phyloP scores from a whole-genome alignment of 2,329 filamentous ascomycete species.

The Dothistroma pini region DNA sequence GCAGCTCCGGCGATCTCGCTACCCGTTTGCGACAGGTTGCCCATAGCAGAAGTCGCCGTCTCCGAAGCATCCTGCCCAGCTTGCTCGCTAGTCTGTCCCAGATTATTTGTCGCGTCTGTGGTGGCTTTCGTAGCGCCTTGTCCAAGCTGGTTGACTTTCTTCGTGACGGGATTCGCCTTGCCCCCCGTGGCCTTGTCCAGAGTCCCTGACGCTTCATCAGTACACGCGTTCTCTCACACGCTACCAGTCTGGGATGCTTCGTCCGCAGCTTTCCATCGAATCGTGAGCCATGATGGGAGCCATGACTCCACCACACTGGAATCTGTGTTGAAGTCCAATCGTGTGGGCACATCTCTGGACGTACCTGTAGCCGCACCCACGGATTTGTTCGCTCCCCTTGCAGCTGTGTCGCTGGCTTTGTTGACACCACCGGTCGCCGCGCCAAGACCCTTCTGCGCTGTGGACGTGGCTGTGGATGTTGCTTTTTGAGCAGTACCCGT shows the following conservation, averaged over 20 bases:
- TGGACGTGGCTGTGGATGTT: constrained; percentile 24
- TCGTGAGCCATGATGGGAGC: constrained; percentile 29
- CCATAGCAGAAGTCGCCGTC: constrained; percentile 28
- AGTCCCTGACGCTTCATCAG: constrained; percentile 22
- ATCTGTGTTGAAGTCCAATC: constrained; percentile 23
- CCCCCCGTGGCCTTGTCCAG: constrained; percentile 36
- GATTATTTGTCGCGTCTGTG: constrained; percentile 34
- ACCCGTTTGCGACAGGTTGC: constrained; percentile 29
- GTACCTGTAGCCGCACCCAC: constrained; percentile 31
- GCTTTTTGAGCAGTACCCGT: constrained; percentile 15
- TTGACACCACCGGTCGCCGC: constrained; percentile 26
- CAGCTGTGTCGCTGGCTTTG: constrained; percentile 27
- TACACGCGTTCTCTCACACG: constrained; percentile 5
- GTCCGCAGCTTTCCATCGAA: constrained; percentile 26
- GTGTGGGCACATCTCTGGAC: constrained; percentile 21
- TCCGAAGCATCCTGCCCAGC: constrained; percentile 34
- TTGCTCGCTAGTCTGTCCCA: constrained; percentile 35
- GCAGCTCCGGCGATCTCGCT: constrained; percentile 28
- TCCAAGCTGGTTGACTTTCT: constrained; percentile 34
- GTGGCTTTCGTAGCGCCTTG: constrained; percentile 37
- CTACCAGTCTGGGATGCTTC: constrained; percentile 11
- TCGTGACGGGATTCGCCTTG: constrained; percentile 29
- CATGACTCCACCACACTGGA: constrained; percentile 20
- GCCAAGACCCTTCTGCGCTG: constrained; percentile 29
- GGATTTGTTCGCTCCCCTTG: constrained; percentile 24